Conservation (phyloP, 2,329 filamentous ascomycete species). For the Diplodia mutila region DNA sequence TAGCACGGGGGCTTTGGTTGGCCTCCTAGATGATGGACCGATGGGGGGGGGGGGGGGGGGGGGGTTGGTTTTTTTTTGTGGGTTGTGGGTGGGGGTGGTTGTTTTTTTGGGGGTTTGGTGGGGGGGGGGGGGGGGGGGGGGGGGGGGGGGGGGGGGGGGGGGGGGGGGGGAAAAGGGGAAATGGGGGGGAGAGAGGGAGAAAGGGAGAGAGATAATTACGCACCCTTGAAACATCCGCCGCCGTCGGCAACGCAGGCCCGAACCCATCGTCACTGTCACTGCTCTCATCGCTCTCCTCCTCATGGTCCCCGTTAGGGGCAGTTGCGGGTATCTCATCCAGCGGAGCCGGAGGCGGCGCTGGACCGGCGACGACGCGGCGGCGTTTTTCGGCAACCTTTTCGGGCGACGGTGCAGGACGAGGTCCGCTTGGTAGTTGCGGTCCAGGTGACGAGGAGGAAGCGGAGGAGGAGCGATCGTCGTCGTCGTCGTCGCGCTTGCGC, state of each 20-base stretch:
- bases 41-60: too few species aligned
- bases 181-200: background rate
- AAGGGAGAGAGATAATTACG: constrained; percentile 18
- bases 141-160: too few species aligned
- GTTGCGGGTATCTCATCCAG: constrained; percentile 51
- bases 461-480: constrained; percentile 26
- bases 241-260: constrained; percentile 49
- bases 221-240: constrained; percentile 29
- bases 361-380: constrained; percentile 55
- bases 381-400: constrained; percentile 51
- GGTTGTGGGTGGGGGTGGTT: too few species aligned
- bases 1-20: too few species aligned
- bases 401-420: constrained; percentile 34
- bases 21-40: too few species aligned
- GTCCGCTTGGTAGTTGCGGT: background rate
- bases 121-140: too few species aligned
- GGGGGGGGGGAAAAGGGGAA: too few species aligned
- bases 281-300: constrained; percentile 23
- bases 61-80: too few species aligned
- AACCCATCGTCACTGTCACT: constrained; percentile 42
- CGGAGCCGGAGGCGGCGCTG: constrained; percentile 58
- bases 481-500: constrained; percentile 51
- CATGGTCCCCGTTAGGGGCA: constrained; percentile 36
- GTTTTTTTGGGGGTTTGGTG: too few species aligned
- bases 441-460: constrained; percentile 14